Conservation (phyloP, 1,139 yeast genomes). For the Casaregolazyma suthepensis region DNA sequence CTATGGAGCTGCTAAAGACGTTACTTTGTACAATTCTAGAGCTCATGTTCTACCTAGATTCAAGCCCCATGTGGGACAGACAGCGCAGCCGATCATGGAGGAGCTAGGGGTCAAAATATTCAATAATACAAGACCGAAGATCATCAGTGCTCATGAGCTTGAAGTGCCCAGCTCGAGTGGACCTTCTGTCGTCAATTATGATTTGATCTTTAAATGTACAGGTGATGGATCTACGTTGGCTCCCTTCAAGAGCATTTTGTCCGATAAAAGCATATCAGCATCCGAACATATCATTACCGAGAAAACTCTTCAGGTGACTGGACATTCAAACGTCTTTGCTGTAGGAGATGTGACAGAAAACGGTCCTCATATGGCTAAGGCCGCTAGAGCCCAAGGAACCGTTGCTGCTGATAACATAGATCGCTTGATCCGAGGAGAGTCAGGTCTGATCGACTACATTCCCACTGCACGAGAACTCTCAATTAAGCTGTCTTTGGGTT, state of each 20-base stretch:
- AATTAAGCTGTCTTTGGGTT: conserved; percentile 16
- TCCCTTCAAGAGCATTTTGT: conserved; percentile 10
- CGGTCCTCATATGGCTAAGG: conserved; percentile 19
- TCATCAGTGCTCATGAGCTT: conserved; percentile 10
- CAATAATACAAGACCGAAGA: conserved; percentile 12
- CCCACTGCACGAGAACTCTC: conserved; percentile 15
- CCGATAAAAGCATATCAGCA: not conserved
- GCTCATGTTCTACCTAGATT: conserved; percentile 15
- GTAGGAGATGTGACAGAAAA: conserved; percentile 20
- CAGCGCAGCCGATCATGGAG: conserved; percentile 13
- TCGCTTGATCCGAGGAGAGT: conserved; percentile 7
- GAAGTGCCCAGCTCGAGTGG: conserved; percentile 9
- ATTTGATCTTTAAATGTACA: conserved; percentile 17
- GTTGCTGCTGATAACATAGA: conserved; percentile 15
- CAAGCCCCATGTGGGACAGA: conserved; percentile 12
- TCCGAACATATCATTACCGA: conserved; percentile 13
- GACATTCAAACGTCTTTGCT: conserved; percentile 16
- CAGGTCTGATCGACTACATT: conserved; percentile 7
- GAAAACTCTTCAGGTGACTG: conserved; percentile 17
- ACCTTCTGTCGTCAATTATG: conserved; percentile 11
- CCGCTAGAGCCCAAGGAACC: conserved; percentile 16
- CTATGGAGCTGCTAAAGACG: conserved; percentile 18
- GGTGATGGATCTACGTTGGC: conserved; percentile 15
- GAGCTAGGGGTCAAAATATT: conserved; percentile 15
- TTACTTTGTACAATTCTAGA: conserved; percentile 15